Percentiles rank a stretch among this genome's conserved stretches.
Conservation (phyloP, 371 early-diverging fungal species). For the Umbelopsis sp. region DNA sequence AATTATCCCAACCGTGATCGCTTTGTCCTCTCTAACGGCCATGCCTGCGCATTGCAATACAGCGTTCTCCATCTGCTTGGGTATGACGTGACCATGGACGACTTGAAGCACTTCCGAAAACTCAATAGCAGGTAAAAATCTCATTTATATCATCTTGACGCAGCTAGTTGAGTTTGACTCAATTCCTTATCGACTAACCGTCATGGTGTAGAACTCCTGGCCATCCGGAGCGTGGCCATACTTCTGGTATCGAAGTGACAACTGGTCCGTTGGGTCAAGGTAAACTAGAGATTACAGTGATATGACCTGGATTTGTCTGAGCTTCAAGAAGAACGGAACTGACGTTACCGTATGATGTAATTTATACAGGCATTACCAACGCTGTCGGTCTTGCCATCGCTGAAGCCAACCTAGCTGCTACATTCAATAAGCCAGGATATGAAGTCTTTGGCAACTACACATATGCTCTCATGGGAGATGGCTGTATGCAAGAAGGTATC, state of each 20-base stretch:
- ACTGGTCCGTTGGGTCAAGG: constrained; percentile 99
- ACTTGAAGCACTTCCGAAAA: constrained; percentile 95
- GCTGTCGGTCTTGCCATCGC: constrained; percentile 98
- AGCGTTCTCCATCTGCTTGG: constrained; percentile 90
- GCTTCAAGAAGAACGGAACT: constrained; percentile 1
- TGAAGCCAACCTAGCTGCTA: constrained; percentile 86
- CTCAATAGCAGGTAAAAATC: constrained; percentile 72
- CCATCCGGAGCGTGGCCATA: constrained; percentile 91
- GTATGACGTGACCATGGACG: constrained; percentile 88
- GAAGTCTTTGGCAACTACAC: constrained; percentile 86
- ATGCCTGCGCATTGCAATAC: constrained; percentile 97
- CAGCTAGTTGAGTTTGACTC: too few relatives aligned
- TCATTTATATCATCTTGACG: not conserved
- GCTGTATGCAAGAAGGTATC: constrained; percentile 99
- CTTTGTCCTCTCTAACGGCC: constrained; percentile 99
- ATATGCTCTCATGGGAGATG: constrained; percentile 95
- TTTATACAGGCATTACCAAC: constrained; percentile 64
- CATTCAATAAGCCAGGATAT: constrained; percentile 87
- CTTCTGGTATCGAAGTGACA: constrained; percentile 95
- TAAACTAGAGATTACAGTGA: constrained; percentile 17
- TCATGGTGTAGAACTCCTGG: constrained; percentile 78
- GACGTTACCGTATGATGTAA: constrained; percentile 8
- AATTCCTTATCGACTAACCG: not conserved
- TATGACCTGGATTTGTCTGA: not conserved
- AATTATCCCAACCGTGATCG: constrained; percentile 95